These are phyloP conservation scores for Tetrahymena elliotti DNA, from an alignment of 73 alveolate species.

Conservation along the genomic window DNA sequence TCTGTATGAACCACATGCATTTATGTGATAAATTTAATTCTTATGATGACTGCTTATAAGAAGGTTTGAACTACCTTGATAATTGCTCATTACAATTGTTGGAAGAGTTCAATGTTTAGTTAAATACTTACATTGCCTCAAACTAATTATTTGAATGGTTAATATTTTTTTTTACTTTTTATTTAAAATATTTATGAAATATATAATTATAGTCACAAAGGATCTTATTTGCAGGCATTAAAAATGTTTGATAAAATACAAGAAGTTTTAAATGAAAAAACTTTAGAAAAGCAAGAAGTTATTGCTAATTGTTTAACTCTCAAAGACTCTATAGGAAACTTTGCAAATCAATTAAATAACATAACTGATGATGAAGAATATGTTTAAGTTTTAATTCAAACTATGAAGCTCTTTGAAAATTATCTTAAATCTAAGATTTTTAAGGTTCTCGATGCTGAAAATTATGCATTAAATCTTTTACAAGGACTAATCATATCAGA, in stretches of 20 bases:
- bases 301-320: background rate
- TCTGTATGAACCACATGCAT: background rate
- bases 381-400: background rate
- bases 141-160: background rate
- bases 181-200: background rate
- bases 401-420: background rate
- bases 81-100: background rate
- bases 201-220: background rate
- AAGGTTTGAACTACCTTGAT: background rate
- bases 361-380: background rate
- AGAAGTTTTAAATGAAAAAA: background rate
- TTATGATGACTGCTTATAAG: background rate
- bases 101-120: background rate
- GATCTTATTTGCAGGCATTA: background rate
- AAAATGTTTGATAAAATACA: background rate
- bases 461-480: background rate
- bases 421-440: background rate
- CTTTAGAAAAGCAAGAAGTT: background rate
- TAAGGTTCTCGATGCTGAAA: background rate
- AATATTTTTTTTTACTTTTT: background rate
- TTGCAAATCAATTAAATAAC: background rate
- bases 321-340: background rate
- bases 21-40: background rate
- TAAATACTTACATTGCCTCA: background rate
- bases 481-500: background rate